Base-by-base conservation (phyloP, 192 early-diverging fungal genomes). In the Rhizophagus sp. region DNA sequence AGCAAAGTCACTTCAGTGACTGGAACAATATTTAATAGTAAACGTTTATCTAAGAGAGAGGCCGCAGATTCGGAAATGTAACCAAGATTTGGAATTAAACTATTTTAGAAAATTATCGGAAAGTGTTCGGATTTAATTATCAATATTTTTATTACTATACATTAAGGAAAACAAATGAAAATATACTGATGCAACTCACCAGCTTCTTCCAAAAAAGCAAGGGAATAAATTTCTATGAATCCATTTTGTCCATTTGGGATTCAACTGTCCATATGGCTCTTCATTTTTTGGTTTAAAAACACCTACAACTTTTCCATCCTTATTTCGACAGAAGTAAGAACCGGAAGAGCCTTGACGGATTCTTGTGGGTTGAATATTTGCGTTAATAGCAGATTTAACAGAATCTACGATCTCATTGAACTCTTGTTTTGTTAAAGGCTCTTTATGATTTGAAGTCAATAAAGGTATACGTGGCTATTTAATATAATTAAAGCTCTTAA, bases 221-320 rank as follows among this genome's bases (percentile, higher is more conserved):
- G 95, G 94, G 68, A 95, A 92, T 19, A 96, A 69, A 81, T 95
- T 95, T 19, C 93, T 85, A 76, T 97, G 96, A 24, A 96, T 86
- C 95, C 94, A 97, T 81, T 97, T 97, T 2, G 93, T 90, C 96
- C 95, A 97, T 84, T 97, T 97, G 3, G 90, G 90, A 80, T 93
- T 94, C 39, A 92, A 76, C 4, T 86, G 83, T 10, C 92, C 90
- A 72, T 92, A 93, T 8, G 90, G 90, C 65, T 92, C 91, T 82
- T 88, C 95, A 81, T 90, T 94, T 86, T 90, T 94, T 76, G 89
- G 96, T 79, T 97, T 97, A 83, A 97, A 97, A 0, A 97, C 95
- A 7, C 94, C 96, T 5, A 97, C 92, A 75, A 94, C 94, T 69
- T 90, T 89, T 17, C 91, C 90, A 1, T 89, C 83, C n/a, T 83